Evolutionary conservation across 1,139 yeast species (phyloP).

Genomic region (Saccharomyces hybrid): DNA sequence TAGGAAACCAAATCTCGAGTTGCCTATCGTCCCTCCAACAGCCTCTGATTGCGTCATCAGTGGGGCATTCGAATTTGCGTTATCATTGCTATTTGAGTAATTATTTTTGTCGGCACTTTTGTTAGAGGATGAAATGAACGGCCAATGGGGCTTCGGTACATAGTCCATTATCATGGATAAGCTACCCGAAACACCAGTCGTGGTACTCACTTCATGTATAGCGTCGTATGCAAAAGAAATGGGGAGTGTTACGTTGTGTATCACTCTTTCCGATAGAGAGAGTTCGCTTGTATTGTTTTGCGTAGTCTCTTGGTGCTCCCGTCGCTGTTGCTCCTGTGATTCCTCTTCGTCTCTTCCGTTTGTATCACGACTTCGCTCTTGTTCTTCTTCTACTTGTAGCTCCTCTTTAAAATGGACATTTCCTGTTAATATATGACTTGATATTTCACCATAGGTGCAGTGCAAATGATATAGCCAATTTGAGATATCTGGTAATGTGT

Average conservation of each 20-base stretch:
- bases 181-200: constrained; percentile 29
- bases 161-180: constrained; percentile 26
- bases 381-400: constrained; percentile 5
- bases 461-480: constrained; percentile 31
- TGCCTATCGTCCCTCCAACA: background rate
- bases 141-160: constrained; percentile 18
- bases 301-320: background rate
- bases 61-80: background rate
- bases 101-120: constrained; percentile 4
- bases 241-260: constrained; percentile 28
- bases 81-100: background rate
- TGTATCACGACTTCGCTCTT: background rate
- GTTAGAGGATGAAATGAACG: background rate
- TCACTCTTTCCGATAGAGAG: background rate
- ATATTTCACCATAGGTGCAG: constrained; percentile 21
- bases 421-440: constrained; percentile 29
- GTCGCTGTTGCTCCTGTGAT: background rate
- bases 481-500: constrained; percentile 22
- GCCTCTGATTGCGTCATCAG: background rate
- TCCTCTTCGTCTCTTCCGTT: background rate
- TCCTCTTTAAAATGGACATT: constrained; percentile 23
- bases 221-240: constrained; percentile 30
- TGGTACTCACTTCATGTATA: constrained; percentile 30
- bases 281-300: background rate
- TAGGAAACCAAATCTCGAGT: constrained; percentile 22